phyloP scores from a whole-genome alignment of 139 green algal species.

The Chlamydomonas schloesseri region DNA sequence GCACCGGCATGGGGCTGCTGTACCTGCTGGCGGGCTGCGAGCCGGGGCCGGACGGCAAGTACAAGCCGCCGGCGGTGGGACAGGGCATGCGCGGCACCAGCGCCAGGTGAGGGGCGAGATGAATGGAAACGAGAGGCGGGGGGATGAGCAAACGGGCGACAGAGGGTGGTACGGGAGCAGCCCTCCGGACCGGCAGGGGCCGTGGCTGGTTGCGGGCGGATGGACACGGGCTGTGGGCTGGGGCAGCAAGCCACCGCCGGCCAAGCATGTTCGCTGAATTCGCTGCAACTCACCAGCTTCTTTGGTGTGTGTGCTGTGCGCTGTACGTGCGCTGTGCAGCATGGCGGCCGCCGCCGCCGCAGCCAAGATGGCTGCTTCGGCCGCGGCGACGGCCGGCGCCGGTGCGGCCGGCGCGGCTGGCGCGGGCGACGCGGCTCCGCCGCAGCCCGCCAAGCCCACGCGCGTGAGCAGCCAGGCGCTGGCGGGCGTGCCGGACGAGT shows the following conservation, averaged over 20 bases:
- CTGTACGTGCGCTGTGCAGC: no score
- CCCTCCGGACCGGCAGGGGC: no score
- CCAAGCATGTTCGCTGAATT: no score
- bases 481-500: conserved; percentile 40
- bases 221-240: no score
- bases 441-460: conserved; percentile 7
- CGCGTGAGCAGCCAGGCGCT: conserved; percentile 36
- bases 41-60: conserved; percentile 12
- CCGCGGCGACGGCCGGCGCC: not conserved
- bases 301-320: no score
- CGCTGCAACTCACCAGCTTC: no score
- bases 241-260: no score
- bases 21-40: conserved; percentile 18
- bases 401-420: not conserved
- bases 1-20: conserved; percentile 18
- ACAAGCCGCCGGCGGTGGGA: conserved; percentile 16
- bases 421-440: not conserved
- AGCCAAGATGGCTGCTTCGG: not conserved
- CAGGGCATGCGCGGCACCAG: not conserved
- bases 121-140: no score
- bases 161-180: no score
- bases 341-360: not conserved
- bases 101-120: no score
- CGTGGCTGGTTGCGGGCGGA: no score
- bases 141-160: no score